Percentiles rank a stretch among this genome's conserved stretches.
These are phyloP conservation scores for Kodamaea laetipori DNA, from an alignment of 805 yeast genomes.

Conservation along the genomic window DNA sequence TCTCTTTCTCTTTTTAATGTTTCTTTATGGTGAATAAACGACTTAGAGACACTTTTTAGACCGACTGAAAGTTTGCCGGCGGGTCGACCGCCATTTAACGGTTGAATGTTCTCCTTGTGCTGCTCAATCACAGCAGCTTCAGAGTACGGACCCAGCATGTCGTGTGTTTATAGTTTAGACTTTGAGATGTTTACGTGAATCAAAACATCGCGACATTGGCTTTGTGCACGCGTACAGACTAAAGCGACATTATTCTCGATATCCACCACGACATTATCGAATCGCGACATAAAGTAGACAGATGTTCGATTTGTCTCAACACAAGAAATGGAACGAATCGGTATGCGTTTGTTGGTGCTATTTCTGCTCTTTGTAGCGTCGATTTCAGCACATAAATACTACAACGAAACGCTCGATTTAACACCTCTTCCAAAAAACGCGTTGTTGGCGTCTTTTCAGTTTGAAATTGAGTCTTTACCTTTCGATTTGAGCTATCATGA, in stretches of 20 bases:
- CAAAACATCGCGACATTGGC: slow-evolving; percentile 1
- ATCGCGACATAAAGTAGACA: slow-evolving; percentile 4
- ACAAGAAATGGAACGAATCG: background rate
- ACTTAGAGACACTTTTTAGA: slow-evolving; percentile 28
- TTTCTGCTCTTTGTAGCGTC: slow-evolving; percentile 7
- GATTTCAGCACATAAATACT: slow-evolving; percentile 28
- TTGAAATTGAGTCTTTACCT: slow-evolving; percentile 59
- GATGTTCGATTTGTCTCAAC: slow-evolving; percentile 3
- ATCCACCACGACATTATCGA: too few relatives aligned
- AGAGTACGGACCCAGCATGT: slow-evolving; percentile 4
- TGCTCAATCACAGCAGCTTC: slow-evolving; percentile 30
- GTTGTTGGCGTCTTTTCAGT: slow-evolving; percentile 69
- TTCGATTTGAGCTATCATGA: slow-evolving; percentile 24
- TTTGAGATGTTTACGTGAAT: slow-evolving; percentile 3
- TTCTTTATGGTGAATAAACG: slow-evolving; percentile 25
- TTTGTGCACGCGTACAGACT: slow-evolving; percentile 1
- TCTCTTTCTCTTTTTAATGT: slow-evolving; percentile 38
- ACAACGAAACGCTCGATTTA: slow-evolving; percentile 61
- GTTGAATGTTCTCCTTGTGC: slow-evolving; percentile 78
- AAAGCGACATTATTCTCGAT: slow-evolving; percentile 3
- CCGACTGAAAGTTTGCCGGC: slow-evolving; percentile 56
- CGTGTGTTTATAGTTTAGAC: background rate
- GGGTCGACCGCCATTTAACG: slow-evolving; percentile 67
- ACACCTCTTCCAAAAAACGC: slow-evolving; percentile 75
- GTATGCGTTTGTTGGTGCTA: slow-evolving; percentile 9